Percentiles rank a stretch among this genome's conserved stretches.
Conservation (phyloP, 371 early-diverging fungal species). For the Lichtheimia ramosa region DNA sequence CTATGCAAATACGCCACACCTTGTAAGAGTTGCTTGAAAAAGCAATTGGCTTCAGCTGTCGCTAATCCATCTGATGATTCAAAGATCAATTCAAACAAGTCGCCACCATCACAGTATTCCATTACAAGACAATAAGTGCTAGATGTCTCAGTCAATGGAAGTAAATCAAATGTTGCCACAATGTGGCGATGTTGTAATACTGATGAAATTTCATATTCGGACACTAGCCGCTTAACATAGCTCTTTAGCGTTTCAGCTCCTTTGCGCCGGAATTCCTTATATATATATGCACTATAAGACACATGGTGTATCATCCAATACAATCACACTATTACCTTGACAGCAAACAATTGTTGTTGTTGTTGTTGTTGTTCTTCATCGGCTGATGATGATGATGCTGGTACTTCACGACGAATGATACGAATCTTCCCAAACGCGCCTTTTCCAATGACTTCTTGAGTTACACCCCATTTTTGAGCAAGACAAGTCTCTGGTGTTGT, state of each 20-base stretch:
- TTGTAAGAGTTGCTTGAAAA: slow-evolving; percentile 67
- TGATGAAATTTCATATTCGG: slow-evolving; percentile 91
- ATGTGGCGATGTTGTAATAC: slow-evolving; percentile 85
- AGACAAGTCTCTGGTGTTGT: slow-evolving; percentile 20
- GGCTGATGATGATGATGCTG: too few species aligned
- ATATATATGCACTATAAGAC: slow-evolving; percentile 17
- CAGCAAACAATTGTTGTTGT: slow-evolving; percentile 47
- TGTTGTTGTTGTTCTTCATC: slow-evolving; percentile 14
- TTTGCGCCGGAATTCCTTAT: slow-evolving; percentile 60
- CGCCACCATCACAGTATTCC: slow-evolving; percentile 72
- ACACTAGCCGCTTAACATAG: slow-evolving; percentile 86
- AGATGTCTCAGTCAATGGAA: slow-evolving; percentile 61
- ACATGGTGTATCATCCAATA: neutral
- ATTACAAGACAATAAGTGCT: slow-evolving; percentile 66
- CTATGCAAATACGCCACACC: slow-evolving; percentile 66
- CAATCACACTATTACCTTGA: slow-evolving; percentile 34
- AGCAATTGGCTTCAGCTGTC: slow-evolving; percentile 40
- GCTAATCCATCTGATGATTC: slow-evolving; percentile 37
- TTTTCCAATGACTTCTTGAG: slow-evolving; percentile 49
- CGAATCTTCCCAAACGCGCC: slow-evolving; percentile 52
- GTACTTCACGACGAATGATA: slow-evolving; percentile 29
- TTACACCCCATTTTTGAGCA: slow-evolving; percentile 45
- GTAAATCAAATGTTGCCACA: slow-evolving; percentile 91
- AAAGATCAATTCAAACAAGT: slow-evolving; percentile 55
- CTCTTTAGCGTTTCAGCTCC: slow-evolving; percentile 55